A percentile compares a stretch with the other conserved stretches of the same genome.
These are phyloP conservation scores for Pseudopithomyces chartarum DNA, from an alignment of 2,329 filamentous ascomycete genomes.

Conservation along the genomic window DNA sequence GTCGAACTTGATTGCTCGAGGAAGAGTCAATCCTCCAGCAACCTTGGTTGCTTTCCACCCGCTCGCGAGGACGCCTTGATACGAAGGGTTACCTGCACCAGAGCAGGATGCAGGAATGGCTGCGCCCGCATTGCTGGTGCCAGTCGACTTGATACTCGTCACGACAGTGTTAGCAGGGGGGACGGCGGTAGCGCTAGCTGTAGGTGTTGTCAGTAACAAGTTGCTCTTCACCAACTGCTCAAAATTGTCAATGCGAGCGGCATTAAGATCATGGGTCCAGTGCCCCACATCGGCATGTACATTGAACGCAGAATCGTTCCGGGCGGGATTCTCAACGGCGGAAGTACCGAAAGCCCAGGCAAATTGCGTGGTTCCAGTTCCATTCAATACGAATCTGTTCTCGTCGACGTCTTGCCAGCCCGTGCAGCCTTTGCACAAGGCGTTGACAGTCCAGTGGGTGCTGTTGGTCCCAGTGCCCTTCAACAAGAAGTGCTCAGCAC, in stretches of 20 bases:
- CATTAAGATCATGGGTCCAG: slow-evolving; percentile 39
- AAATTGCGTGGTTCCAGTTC: slow-evolving; percentile 33
- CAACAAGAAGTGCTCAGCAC: slow-evolving; percentile 31
- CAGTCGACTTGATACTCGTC: slow-evolving; percentile 24
- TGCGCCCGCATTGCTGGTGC: slow-evolving; percentile 21
- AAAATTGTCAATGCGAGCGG: slow-evolving; percentile 38
- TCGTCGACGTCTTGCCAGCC: slow-evolving; percentile 37
- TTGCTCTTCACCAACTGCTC: slow-evolving; percentile 36
- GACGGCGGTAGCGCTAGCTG: slow-evolving; percentile 18
- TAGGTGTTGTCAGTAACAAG: slow-evolving; percentile 29
- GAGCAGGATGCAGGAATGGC: slow-evolving; percentile 38
- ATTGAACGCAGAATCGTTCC: slow-evolving; percentile 39
- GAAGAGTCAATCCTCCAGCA: slow-evolving; percentile 33
- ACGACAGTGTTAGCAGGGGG: slow-evolving; percentile 24
- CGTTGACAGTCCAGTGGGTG: slow-evolving; percentile 41
- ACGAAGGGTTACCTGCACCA: slow-evolving; percentile 31
- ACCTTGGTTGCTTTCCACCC: slow-evolving; percentile 43
- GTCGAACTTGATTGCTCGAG: slow-evolving; percentile 40
- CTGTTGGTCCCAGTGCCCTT: slow-evolving; percentile 36
- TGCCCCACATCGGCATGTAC: slow-evolving; percentile 36
- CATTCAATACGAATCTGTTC: slow-evolving; percentile 28
- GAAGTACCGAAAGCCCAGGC: slow-evolving; percentile 38
- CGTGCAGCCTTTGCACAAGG: slow-evolving; percentile 37
- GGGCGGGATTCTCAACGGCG: slow-evolving; percentile 32
- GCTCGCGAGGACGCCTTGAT: slow-evolving; percentile 27